Percentiles rank a stretch among this genome's conserved stretches.
phyloP scores from a whole-genome alignment of 163 green algal genomes.

The Scenedesmus sp. region DNA sequence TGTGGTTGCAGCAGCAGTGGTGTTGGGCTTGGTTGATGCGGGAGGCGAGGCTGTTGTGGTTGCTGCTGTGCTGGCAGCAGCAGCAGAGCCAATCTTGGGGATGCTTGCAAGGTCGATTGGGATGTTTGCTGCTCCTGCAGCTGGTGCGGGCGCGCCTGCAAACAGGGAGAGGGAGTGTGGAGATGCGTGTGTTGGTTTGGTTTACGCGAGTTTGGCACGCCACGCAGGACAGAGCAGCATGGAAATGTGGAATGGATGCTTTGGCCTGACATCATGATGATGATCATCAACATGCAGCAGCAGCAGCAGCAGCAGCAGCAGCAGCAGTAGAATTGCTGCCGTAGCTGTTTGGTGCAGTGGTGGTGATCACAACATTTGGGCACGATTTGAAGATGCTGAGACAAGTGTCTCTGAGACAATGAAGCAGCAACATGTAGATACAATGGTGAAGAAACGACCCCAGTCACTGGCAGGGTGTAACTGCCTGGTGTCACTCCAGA shows the following conservation, averaged over 20 bases:
- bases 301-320: no score
- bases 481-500: background rate
- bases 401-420: no score
- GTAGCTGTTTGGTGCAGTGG: no score
- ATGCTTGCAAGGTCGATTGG: slow-evolving; percentile 4
- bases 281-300: background rate
- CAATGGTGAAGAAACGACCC: no score
- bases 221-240: no score
- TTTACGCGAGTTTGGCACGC: background rate
- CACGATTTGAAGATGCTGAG: no score
- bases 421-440: no score
- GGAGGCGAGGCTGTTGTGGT: background rate
- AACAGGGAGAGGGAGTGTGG: no score
- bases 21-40: background rate
- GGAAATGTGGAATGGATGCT: no score
- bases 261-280: background rate
- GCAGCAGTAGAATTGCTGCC: no score
- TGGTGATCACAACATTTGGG: no score
- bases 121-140: background rate
- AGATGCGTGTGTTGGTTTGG: background rate
- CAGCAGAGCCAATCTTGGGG: background rate
- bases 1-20: background rate
- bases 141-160: background rate
- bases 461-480: background rate
- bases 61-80: background rate